A percentile compares a stretch with the other conserved stretches of the same genome.
phyloP scores from a whole-genome alignment of 2,329 filamentous ascomycete species.

The Claviceps citrina region DNA sequence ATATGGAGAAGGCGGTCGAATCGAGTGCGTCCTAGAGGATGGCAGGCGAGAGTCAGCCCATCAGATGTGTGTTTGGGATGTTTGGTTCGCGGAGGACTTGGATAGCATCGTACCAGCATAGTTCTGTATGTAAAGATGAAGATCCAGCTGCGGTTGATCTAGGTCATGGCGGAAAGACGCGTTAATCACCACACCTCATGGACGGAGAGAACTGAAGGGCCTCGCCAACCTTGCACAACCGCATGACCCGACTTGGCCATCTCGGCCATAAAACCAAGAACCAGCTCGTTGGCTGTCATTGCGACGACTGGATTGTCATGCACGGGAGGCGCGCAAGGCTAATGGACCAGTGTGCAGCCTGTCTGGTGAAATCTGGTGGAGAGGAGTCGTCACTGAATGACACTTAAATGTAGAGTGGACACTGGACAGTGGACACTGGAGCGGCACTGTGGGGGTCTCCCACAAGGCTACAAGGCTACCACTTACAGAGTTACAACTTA shows the following conservation, averaged over 20 bases:
- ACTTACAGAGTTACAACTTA: too few relatives aligned
- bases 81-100: neutral
- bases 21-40: conserved; percentile 53
- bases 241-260: conserved; percentile 31
- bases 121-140: conserved; percentile 80
- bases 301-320: neutral
- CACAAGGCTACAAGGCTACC: too few relatives aligned
- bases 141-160: conserved; percentile 78
- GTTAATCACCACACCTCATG: neutral
- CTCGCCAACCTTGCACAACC: conserved; percentile 30
- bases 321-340: neutral
- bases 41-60: neutral
- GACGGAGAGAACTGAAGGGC: neutral
- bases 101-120: conserved; percentile 51
- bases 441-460: too few relatives aligned
- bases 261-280: conserved; percentile 29
- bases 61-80: neutral
- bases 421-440: too few relatives aligned
- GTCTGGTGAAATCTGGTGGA: too few relatives aligned
- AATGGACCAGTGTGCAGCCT: too few relatives aligned
- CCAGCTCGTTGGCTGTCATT: conserved; percentile 22
- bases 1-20: conserved; percentile 72
- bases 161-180: neutral
- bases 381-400: too few relatives aligned
- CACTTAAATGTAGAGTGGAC: too few relatives aligned